Percentiles rank a stretch among this genome's conserved stretches.
Evolutionary conservation across 176 grass and related monocot species (phyloP).

Genomic region (Pontederia crassipes): DNA sequence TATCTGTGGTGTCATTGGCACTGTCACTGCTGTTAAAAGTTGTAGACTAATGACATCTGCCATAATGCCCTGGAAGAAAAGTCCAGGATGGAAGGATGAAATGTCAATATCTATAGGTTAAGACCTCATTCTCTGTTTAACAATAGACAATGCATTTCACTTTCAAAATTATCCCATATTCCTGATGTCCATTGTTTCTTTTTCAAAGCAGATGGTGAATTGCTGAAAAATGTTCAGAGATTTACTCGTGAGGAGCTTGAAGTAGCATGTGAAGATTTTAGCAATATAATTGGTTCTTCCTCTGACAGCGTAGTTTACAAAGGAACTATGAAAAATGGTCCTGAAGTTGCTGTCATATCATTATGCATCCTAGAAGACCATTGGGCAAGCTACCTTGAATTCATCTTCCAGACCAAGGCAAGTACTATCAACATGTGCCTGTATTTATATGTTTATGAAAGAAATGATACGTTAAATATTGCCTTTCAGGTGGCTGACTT

Average conservation of each 20-base stretch:
- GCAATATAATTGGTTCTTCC: constrained; percentile 90
- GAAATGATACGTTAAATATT: constrained; percentile 5
- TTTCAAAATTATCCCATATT: not conserved
- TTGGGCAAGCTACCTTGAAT: constrained; percentile 80
- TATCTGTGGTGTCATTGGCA: constrained; percentile 52
- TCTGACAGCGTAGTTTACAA: constrained; percentile 76
- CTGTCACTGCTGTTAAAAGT: constrained; percentile 57
- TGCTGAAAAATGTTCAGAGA: constrained; percentile 64
- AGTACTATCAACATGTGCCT: not conserved
- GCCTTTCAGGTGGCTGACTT: constrained; percentile 64
- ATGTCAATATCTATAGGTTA: constrained; percentile 61
- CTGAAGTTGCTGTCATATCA: constrained; percentile 83
- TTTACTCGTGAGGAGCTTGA: constrained; percentile 80
- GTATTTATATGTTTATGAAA: not conserved
- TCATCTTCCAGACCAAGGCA: constrained; percentile 90
- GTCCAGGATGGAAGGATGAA: constrained; percentile 59
- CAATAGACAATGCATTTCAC: not conserved
- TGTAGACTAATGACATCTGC: constrained; percentile 55
- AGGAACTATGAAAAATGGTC: constrained; percentile 78
- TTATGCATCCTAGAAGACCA: constrained; percentile 59
- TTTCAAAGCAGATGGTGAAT: constrained; percentile 53
- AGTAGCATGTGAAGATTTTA: constrained; percentile 95
- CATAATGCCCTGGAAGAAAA: constrained; percentile 60
- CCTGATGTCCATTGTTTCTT: constrained; percentile 4
- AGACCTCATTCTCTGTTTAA: not conserved